These are phyloP conservation scores for Taphrina sp. DNA, from an alignment of 1,139 yeast species.

Conservation along the genomic window DNA sequence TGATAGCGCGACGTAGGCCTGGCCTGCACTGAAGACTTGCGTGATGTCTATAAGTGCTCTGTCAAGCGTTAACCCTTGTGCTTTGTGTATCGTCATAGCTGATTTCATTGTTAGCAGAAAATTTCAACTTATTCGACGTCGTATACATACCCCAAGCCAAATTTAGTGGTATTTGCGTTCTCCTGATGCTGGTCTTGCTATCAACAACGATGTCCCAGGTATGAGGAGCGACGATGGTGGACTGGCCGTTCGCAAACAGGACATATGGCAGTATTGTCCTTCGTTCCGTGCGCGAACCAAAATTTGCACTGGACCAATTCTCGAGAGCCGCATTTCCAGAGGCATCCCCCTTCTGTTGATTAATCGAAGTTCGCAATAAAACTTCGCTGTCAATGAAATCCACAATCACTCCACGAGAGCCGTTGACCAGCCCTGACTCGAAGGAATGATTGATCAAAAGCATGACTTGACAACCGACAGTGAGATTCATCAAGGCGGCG, in stretches of 20 bases:
- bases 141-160: constrained; percentile 67
- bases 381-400: constrained; percentile 58
- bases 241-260: constrained; percentile 46
- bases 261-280: constrained; percentile 62
- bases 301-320: constrained; percentile 51
- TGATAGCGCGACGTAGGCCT: constrained; percentile 89
- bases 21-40: constrained; percentile 77
- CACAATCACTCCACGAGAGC: constrained; percentile 81
- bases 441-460: constrained; percentile 69
- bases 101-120: not conserved
- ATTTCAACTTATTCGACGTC: not conserved
- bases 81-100: constrained; percentile 83
- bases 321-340: constrained; percentile 40
- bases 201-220: constrained; percentile 59
- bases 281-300: constrained; percentile 74
- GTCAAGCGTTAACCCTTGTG: constrained; percentile 92
- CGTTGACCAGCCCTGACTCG: constrained; percentile 85
- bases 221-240: constrained; percentile 52
- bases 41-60: constrained; percentile 76
- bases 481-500: constrained; percentile 60
- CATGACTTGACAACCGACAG: constrained; percentile 92
- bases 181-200: constrained; percentile 54
- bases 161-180: constrained; percentile 77
- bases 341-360: constrained; percentile 2
- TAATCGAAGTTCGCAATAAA: not conserved